Evolutionary conservation across 2,329 filamentous ascomycete genomes (phyloP), one percentile per base, ranked within the genome.

Genomic region (Escovopsis sp.): DNA sequence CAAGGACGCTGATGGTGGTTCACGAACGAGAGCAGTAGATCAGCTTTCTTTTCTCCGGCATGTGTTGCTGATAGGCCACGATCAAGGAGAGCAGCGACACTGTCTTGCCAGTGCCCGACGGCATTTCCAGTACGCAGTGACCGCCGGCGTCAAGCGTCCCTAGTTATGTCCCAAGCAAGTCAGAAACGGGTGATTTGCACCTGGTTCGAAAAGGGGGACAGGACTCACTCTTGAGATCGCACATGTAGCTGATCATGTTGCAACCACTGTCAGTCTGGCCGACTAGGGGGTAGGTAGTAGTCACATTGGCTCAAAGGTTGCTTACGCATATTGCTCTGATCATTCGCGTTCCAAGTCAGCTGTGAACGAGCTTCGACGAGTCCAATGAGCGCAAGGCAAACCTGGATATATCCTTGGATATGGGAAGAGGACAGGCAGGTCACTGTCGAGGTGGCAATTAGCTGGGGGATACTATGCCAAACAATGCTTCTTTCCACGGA

Each of bases 41-140:
- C 41, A 98, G 77, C 64, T 98, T 98, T 43, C 93, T 75, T 54
- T 91, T 85, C 58, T 94, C 86, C 3, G 88, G 86, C 55, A 89
- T 88, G 59, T 88, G 81, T 59, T 91, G 85, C 62, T 98, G 93
- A 56, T 98, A 98, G 36, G 91, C 89, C 45, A 98, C 80, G 55
- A 98, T 98, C 52, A 98, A 75, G 0, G 91, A 95, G 37, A 98
- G 70, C 4, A 98, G 71, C 9, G 91, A 95, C 26, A 98, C 85
- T 0, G 91, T 98, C 69, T 98, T 98, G 47, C 91, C 91, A 23
- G 91, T 98, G 36, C 91, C 91, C 46, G 91, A 98, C 62, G 91
- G 91, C 91, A 98, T 98, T 66, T 98, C 91, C 53, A 98, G 67
- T 19, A 98, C 89, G 61, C 88, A 95, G 65, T 98, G 87, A 47